Conservation (phyloP, 768 basidiomycete genomes). For the Chalciporus pseudorubinellus region DNA sequence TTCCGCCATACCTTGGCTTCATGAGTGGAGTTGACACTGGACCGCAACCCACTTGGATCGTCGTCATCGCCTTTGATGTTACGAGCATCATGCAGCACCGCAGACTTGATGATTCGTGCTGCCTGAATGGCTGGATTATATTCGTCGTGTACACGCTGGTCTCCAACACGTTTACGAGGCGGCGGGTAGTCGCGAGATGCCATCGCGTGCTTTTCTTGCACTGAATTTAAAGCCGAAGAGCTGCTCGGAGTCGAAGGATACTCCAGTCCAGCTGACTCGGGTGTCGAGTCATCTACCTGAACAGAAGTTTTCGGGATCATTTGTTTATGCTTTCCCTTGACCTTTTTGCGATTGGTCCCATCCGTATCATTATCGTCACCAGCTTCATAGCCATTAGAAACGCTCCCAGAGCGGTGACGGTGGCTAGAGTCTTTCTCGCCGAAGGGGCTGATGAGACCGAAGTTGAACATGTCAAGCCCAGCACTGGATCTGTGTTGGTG, state of each 20-base stretch:
- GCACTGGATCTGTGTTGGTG: constrained; percentile 35
- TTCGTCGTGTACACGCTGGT: constrained; percentile 30
- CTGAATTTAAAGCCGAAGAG: background rate
- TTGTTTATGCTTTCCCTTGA: constrained; percentile 30
- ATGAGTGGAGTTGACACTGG: constrained; percentile 53
- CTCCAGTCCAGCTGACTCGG: constrained; percentile 13
- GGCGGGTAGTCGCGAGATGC: constrained; percentile 43
- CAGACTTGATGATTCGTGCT: constrained; percentile 64
- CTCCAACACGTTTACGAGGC: constrained; percentile 14
- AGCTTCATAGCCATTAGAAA: constrained; percentile 24
- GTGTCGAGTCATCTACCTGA: constrained; percentile 2
- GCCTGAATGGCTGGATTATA: constrained; percentile 49
- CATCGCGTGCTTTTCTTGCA: constrained; percentile 6
- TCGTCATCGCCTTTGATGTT: constrained; percentile 56
- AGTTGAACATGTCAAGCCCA: constrained; percentile 42
- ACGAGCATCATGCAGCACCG: constrained; percentile 72
- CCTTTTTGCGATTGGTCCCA: constrained; percentile 15
- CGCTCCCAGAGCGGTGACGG: constrained; percentile 28
- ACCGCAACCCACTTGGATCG: constrained; percentile 42
- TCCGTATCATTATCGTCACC: constrained; percentile 32
- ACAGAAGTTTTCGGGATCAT: constrained; percentile 1
- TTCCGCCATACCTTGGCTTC: constrained; percentile 59
- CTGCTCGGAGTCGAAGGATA: constrained; percentile 7
- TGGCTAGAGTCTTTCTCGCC: constrained; percentile 43
- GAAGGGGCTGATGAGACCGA: constrained; percentile 33